Evolutionary conservation across 129 eudicot genomes (phyloP).

Genomic region (Flaveria brownii): DNA sequence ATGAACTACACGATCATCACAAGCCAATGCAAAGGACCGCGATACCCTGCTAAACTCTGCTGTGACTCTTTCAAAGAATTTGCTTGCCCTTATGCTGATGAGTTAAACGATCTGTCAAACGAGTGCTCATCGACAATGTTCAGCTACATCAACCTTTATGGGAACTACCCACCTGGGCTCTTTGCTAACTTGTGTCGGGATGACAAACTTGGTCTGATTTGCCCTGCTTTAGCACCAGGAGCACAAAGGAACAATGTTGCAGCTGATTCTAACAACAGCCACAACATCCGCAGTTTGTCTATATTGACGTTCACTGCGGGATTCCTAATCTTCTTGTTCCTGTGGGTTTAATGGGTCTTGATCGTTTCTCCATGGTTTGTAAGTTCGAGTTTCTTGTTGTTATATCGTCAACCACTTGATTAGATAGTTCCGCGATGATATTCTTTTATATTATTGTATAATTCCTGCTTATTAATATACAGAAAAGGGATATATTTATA

Average conservation of each 20-base stretch:
- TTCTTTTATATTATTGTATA: slow-evolving; percentile 23
- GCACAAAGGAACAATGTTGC: slow-evolving; percentile 25
- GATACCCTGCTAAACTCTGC: slow-evolving; percentile 49
- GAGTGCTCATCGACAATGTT: slow-evolving; percentile 64
- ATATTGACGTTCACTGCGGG: slow-evolving; percentile 29
- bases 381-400: slow-evolving; percentile 29
- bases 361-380: neutral
- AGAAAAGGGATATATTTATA: slow-evolving; percentile 5
- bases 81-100: slow-evolving; percentile 60
- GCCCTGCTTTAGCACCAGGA: slow-evolving; percentile 51
- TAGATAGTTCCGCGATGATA: slow-evolving; percentile 28
- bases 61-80: slow-evolving; percentile 64
- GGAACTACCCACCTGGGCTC: slow-evolving; percentile 62
- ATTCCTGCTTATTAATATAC: slow-evolving; percentile 5
- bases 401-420: slow-evolving; percentile 19
- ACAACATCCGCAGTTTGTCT: slow-evolving; percentile 6
- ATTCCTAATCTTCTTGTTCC: slow-evolving; percentile 26
- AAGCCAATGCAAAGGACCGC: slow-evolving; percentile 72
- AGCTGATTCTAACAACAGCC: slow-evolving; percentile 31
- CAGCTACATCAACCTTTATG: slow-evolving; percentile 63
- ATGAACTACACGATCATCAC: slow-evolving; percentile 66
- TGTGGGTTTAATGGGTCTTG: slow-evolving; percentile 34
- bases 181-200: slow-evolving; percentile 59
- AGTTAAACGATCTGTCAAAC: slow-evolving; percentile 54
- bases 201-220: slow-evolving; percentile 54